Conservation (phyloP, 2,329 filamentous ascomycete genomes). For the Thermoascus crustaceus region DNA sequence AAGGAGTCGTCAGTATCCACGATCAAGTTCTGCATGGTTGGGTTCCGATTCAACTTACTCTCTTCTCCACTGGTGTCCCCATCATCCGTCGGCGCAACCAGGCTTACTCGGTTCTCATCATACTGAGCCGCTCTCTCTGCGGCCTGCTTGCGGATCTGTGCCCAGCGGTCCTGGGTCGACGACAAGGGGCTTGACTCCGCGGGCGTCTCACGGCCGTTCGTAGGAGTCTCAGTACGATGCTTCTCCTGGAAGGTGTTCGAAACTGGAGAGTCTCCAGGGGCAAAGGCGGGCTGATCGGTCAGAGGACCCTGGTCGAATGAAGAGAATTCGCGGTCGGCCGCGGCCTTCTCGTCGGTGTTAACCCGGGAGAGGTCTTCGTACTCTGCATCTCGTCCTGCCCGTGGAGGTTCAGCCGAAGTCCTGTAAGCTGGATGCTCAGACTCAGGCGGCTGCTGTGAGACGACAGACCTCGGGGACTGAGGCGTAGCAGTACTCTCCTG, state of each 20-base stretch:
- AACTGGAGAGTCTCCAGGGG: slow-evolving; percentile 46
- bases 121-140: slow-evolving; percentile 66
- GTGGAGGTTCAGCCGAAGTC: slow-evolving; percentile 20
- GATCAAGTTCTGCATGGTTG: not conserved
- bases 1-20: slow-evolving; percentile 18
- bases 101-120: slow-evolving; percentile 53
- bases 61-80: slow-evolving; percentile 93
- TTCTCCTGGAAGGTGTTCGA: slow-evolving; percentile 11
- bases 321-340: slow-evolving; percentile 46
- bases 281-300: slow-evolving; percentile 75
- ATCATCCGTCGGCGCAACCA: slow-evolving; percentile 60
- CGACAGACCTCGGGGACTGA: slow-evolving; percentile 3
- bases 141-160: slow-evolving; percentile 90
- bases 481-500: slow-evolving; percentile 12
- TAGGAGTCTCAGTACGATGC: slow-evolving; percentile 10
- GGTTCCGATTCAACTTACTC: slow-evolving; percentile 53
- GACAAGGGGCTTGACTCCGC: slow-evolving; percentile 4
- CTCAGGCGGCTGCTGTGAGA: slow-evolving; percentile 5
- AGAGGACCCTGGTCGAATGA: slow-evolving; percentile 85
- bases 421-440: slow-evolving; percentile 8
- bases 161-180: slow-evolving; percentile 71
- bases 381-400: slow-evolving; percentile 43
- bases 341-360: slow-evolving; percentile 42
- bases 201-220: slow-evolving; percentile 12
- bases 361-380: slow-evolving; percentile 53